Evolutionary conservation across 805 yeast genomes (phyloP).

Genomic region (Barnettozyma sp.): DNA sequence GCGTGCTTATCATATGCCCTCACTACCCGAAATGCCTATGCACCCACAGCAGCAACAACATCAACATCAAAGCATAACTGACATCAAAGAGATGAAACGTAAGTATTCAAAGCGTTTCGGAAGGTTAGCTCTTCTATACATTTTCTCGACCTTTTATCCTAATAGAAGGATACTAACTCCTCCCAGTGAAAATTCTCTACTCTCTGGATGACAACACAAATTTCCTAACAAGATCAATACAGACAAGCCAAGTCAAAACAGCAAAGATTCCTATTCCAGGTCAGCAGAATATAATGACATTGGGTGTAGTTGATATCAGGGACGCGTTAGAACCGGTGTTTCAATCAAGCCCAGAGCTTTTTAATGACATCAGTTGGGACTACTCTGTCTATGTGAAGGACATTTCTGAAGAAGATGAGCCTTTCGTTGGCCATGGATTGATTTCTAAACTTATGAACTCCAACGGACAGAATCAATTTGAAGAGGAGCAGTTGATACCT

Average conservation of each 20-base stretch:
- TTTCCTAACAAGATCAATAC: conserved; percentile 35
- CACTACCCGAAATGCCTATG: conserved; percentile 26
- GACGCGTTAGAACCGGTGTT: conserved; percentile 38
- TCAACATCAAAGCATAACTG: conserved; percentile 10
- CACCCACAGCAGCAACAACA: conserved; percentile 17
- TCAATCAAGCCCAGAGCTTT: conserved; percentile 42
- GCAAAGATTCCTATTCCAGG: conserved; percentile 38
- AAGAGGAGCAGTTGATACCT: conserved; percentile 38
- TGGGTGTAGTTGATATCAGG: conserved; percentile 38
- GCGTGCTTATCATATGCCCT: conserved; percentile 28
- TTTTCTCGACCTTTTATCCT: not conserved
- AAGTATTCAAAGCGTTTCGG: conserved; percentile 6
- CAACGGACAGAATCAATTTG: conserved; percentile 14
- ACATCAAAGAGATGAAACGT: conserved; percentile 21
- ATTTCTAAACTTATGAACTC: conserved; percentile 28
- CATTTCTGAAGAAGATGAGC: conserved; percentile 45
- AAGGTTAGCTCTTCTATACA: not conserved
- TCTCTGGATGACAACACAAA: conserved; percentile 37
- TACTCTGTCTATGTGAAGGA: conserved; percentile 42
- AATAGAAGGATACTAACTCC: conserved; percentile 9
- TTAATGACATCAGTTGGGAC: conserved; percentile 33
- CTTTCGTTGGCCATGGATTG: conserved; percentile 42
- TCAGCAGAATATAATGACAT: conserved; percentile 35
- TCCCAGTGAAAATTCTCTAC: conserved; percentile 32
- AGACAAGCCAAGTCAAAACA: conserved; percentile 33